Conservation (phyloP, 768 basidiomycete genomes). For the Boletellus ananas region DNA sequence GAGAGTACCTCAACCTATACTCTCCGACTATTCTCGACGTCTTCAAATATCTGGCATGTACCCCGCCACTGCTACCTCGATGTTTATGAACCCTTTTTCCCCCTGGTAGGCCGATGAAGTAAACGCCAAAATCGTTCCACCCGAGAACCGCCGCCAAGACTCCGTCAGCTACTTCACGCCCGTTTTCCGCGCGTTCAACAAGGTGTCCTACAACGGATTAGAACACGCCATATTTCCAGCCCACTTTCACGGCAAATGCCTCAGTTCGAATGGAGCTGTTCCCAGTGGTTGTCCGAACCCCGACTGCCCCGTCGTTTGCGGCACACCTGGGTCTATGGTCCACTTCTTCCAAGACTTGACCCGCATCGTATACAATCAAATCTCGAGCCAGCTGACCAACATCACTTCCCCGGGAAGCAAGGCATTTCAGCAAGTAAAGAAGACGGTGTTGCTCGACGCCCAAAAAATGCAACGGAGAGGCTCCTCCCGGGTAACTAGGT, state of each 20-base stretch:
- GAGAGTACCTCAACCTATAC: constrained; percentile 52
- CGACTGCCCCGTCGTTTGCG: constrained; percentile 73
- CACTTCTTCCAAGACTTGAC: constrained; percentile 57
- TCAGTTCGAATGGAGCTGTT: constrained; percentile 46
- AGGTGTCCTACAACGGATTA: constrained; percentile 41
- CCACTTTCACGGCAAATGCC: constrained; percentile 79
- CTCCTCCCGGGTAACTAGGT: constrained; percentile 6
- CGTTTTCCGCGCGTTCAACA: constrained; percentile 44
- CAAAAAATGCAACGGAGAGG: constrained; percentile 11
- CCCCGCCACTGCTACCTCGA: neutral
- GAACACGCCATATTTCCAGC: constrained; percentile 59
- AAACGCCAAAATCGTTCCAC: constrained; percentile 31
- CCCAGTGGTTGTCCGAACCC: constrained; percentile 76
- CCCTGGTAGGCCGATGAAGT: constrained; percentile 35
- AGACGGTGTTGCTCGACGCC: constrained; percentile 37
- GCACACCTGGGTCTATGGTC: constrained; percentile 76
- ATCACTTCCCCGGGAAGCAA: constrained; percentile 37
- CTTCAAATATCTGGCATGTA: constrained; percentile 42
- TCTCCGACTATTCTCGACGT: constrained; percentile 37
- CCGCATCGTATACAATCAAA: constrained; percentile 47
- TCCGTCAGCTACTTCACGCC: constrained; percentile 42
- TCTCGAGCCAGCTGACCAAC: constrained; percentile 31
- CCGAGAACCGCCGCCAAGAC: constrained; percentile 18
- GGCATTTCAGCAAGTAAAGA: constrained; percentile 42
- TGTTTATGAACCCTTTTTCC: neutral